Evolutionary conservation across 257 asterid genomes (phyloP).

Genomic region (Scutellaria minor): DNA sequence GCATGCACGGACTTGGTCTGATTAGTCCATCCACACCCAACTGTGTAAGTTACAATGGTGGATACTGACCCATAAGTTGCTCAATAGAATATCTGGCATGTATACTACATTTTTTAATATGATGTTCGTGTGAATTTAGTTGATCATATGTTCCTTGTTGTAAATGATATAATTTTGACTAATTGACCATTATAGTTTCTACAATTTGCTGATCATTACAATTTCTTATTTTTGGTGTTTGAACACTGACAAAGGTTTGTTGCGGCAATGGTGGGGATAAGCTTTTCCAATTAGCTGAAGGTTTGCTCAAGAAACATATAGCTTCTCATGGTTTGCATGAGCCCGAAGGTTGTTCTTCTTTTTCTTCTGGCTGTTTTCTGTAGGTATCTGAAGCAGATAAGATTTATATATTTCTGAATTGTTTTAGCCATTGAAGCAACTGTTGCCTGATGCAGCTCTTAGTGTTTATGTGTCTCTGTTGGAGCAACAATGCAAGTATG

Average conservation of each 20-base stretch:
- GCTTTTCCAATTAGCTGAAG: slow-evolving; percentile 88
- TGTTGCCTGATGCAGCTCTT: slow-evolving; percentile 77
- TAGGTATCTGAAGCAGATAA: slow-evolving; percentile 33
- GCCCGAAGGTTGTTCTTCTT: slow-evolving; percentile 73
- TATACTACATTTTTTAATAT: background rate
- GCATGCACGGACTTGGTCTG: slow-evolving; percentile 5
- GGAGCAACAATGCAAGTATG: slow-evolving; percentile 87
- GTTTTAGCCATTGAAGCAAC: slow-evolving; percentile 43
- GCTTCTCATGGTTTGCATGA: slow-evolving; percentile 90
- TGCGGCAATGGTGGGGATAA: slow-evolving; percentile 84
- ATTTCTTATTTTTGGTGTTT: slow-evolving; percentile 37
- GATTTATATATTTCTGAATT: slow-evolving; percentile 22
- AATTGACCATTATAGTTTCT: background rate
- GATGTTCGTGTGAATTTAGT: slow-evolving; percentile 28
- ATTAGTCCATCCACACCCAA: slow-evolving; percentile 2
- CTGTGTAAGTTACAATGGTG: slow-evolving; percentile 13
- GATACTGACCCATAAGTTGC: slow-evolving; percentile 7
- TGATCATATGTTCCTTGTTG: slow-evolving; percentile 4
- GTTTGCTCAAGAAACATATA: slow-evolving; percentile 92
- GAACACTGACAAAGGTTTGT: slow-evolving; percentile 59
- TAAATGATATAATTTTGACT: slow-evolving; percentile 3
- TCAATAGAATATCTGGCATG: background rate
- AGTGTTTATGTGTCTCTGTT: slow-evolving; percentile 78
- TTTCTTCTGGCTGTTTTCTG: slow-evolving; percentile 35
- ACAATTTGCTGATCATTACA: slow-evolving; percentile 11